Conservation (phyloP, 257 asterid species). For the Echium plantagineum region DNA sequence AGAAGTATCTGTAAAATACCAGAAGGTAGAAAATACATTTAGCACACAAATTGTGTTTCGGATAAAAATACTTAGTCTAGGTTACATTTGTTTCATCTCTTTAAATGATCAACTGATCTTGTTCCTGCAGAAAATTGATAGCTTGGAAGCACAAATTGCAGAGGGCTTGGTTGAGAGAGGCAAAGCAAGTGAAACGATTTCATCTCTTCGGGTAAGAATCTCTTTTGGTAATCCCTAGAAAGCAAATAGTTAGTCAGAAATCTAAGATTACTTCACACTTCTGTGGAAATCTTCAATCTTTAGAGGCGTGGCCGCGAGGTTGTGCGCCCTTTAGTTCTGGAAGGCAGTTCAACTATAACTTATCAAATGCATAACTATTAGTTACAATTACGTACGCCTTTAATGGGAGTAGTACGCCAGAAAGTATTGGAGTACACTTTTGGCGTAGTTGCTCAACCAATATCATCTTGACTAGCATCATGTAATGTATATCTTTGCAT, state of each 20-base stretch:
- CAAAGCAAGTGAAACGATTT: conserved; percentile 76
- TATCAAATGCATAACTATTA: neutral
- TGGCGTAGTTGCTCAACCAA: neutral
- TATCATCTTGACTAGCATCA: neutral
- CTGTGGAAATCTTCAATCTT: neutral
- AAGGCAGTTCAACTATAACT: neutral
- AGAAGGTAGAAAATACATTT: conserved; percentile 44
- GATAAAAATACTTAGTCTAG: conserved; percentile 4
- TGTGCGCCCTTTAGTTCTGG: neutral
- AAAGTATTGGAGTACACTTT: neutral
- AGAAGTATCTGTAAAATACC: conserved; percentile 74
- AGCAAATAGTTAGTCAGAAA: neutral
- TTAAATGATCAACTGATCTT: conserved; percentile 1
- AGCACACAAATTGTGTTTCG: conserved; percentile 12
- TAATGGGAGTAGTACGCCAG: neutral
- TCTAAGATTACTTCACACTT: neutral
- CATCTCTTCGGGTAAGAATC: conserved; percentile 63
- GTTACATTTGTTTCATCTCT: neutral
- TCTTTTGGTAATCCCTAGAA: conserved; percentile 6
- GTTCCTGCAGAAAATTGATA: conserved; percentile 62
- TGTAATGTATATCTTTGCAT: neutral
- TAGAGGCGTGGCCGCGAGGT: neutral
- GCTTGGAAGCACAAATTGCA: conserved; percentile 73
- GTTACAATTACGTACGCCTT: neutral
- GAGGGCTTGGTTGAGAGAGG: conserved; percentile 70